phyloP scores from a whole-genome alignment of 768 basidiomycete species.

The Lactarius psammicola region DNA sequence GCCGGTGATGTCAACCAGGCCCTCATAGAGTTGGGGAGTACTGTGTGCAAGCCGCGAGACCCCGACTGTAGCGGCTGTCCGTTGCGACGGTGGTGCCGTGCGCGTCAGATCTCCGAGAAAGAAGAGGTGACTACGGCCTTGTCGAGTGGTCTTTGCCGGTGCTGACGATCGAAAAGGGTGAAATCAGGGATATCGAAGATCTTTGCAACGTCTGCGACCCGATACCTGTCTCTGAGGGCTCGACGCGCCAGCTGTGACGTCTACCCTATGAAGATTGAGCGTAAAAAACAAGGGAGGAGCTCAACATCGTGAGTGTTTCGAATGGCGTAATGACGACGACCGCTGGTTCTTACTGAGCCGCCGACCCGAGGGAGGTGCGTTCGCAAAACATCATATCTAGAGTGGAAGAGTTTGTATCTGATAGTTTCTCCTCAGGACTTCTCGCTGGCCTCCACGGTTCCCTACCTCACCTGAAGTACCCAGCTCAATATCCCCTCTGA shows the following conservation, averaged over 20 bases:
- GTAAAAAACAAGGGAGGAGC: constrained; percentile 81
- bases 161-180: constrained; percentile 16
- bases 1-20: constrained; percentile 91
- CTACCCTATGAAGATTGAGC: constrained; percentile 85
- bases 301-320: constrained; percentile 84
- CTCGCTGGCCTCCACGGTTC: constrained; percentile 86
- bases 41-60: constrained; percentile 83
- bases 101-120: constrained; percentile 41
- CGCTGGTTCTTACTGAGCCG: constrained; percentile 75
- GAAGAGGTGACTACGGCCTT: constrained; percentile 12
- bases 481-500: constrained; percentile 41
- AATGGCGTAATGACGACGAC: constrained; percentile 56
- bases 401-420: background rate
- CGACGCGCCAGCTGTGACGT: constrained; percentile 47
- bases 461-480: constrained; percentile 62
- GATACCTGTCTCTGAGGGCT: constrained; percentile 38
- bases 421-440: constrained; percentile 55
- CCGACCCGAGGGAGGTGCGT: constrained; percentile 75
- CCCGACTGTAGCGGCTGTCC: constrained; percentile 77
- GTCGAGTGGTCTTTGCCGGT: background rate
- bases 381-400: background rate
- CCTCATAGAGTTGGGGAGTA: constrained; percentile 92
- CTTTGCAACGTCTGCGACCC: constrained; percentile 67
- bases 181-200: constrained; percentile 70
- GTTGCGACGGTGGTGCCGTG: constrained; percentile 64